Conservation (phyloP, 345 rosid genomes). For the Eucalyptus cladocalyx region DNA sequence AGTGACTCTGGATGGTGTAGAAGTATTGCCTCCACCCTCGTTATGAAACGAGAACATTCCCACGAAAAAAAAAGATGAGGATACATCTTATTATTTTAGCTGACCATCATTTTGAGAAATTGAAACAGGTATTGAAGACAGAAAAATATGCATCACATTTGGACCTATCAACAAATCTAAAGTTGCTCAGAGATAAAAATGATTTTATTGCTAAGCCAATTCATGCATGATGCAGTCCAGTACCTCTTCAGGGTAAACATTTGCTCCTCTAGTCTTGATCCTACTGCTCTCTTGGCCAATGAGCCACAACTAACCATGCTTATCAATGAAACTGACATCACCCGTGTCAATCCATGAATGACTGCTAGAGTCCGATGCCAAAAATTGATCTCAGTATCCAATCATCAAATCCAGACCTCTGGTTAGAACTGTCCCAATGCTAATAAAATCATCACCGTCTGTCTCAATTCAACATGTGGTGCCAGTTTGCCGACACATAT, state of each 20-base stretch:
- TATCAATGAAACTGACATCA: too few species aligned
- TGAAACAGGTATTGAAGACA: too few species aligned
- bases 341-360: constrained; percentile 21
- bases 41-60: background rate
- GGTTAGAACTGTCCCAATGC: constrained; percentile 50
- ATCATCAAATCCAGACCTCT: constrained; percentile 82
- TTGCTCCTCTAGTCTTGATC: constrained; percentile 84
- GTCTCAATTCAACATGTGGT: constrained; percentile 62
- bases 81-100: background rate
- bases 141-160: background rate
- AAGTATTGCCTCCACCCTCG: constrained; percentile 49
- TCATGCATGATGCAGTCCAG: background rate
- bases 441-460: constrained; percentile 19
- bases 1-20: constrained; percentile 41
- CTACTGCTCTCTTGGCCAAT: constrained; percentile 56
- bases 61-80: background rate
- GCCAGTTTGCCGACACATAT: constrained; percentile 69
- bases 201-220: too few species aligned
- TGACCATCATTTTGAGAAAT: background rate
- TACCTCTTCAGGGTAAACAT: constrained; percentile 84
- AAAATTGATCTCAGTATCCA: constrained; percentile 41
- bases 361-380: background rate
- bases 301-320: constrained; percentile 50
- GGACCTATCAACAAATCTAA: background rate
- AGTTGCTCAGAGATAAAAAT: background rate